phyloP scores from a whole-genome alignment of 352 stramenopile species.

The Phytophthora foliorum region DNA sequence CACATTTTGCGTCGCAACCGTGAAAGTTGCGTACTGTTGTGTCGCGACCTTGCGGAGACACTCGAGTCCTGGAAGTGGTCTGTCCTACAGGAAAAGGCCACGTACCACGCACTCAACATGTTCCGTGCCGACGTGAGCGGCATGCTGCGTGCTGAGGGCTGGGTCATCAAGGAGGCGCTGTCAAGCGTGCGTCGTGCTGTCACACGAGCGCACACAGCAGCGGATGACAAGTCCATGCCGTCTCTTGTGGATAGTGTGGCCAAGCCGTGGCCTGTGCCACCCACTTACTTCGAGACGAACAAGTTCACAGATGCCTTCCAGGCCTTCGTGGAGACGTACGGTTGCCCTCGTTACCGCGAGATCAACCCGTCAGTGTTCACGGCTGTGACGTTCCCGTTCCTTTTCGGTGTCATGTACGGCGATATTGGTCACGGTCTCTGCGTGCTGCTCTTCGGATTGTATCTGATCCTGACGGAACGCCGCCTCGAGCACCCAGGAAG shows the following conservation, averaged over 20 bases:
- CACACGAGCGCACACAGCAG: constrained; percentile 88
- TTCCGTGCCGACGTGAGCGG: constrained; percentile 97
- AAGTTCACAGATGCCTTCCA: constrained; percentile 99
- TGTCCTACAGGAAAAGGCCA: constrained; percentile 97
- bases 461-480: constrained; percentile 96
- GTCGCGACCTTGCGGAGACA: constrained; percentile 93
- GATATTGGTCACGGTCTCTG: constrained; percentile 98
- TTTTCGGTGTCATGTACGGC: constrained; percentile 99
- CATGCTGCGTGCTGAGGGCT: constrained; percentile 97
- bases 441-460: constrained; percentile 95
- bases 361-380: constrained; percentile 99
- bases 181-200: constrained; percentile 90
- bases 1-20: constrained; percentile 98
- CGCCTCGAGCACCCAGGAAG: constrained; percentile 73
- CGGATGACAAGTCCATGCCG: constrained; percentile 95
- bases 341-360: constrained; percentile 98
- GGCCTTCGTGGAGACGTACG: constrained; percentile 99
- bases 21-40: constrained; percentile 95
- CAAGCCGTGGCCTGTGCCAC: constrained; percentile 96
- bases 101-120: constrained; percentile 99
- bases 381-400: constrained; percentile 99
- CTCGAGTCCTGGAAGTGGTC: constrained; percentile 98
- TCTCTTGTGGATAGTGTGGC: constrained; percentile 94
- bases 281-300: constrained; percentile 99
- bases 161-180: constrained; percentile 92